These are phyloP conservation scores for Scytalidium sp. DNA, from an alignment of 2,329 filamentous ascomycete species.

Conservation along the genomic window DNA sequence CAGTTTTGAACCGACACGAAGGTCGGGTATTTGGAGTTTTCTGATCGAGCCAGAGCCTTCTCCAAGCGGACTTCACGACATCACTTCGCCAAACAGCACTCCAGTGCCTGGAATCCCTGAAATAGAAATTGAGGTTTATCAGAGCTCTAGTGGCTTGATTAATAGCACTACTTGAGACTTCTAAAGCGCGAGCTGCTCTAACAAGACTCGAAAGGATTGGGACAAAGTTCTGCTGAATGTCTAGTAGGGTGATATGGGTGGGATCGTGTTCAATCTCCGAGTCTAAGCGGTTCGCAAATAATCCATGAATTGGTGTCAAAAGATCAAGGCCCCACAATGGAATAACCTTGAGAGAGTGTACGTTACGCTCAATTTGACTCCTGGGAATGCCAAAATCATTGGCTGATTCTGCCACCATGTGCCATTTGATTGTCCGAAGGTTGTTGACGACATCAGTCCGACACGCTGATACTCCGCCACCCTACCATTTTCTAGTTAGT, in stretches of 20 bases:
- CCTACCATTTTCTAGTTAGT: slow-evolving; percentile 1
- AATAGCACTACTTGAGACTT: slow-evolving; percentile 43
- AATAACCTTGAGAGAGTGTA: slow-evolving; percentile 46
- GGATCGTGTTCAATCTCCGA: slow-evolving; percentile 45
- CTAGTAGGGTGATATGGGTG: slow-evolving; percentile 36
- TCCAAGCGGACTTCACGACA: slow-evolving; percentile 42
- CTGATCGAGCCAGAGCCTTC: slow-evolving; percentile 41
- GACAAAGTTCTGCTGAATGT: slow-evolving; percentile 51
- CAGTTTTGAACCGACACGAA: slow-evolving; percentile 38
- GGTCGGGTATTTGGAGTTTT: slow-evolving; percentile 37
- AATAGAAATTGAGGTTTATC: slow-evolving; percentile 24
- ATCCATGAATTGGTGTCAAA: slow-evolving; percentile 44
- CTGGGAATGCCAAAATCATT: slow-evolving; percentile 48
- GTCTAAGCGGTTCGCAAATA: slow-evolving; percentile 45
- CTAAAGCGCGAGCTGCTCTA: slow-evolving; percentile 43
- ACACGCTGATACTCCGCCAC: slow-evolving; percentile 47
- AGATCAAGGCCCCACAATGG: slow-evolving; percentile 49
- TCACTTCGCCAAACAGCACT: slow-evolving; percentile 43
- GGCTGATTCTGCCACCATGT: slow-evolving; percentile 49
- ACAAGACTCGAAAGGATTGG: slow-evolving; percentile 48
- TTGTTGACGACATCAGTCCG: slow-evolving; percentile 48
- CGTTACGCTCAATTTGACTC: slow-evolving; percentile 45
- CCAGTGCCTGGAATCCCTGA: slow-evolving; percentile 41
- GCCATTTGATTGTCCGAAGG: slow-evolving; percentile 43
- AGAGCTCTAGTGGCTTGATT: slow-evolving; percentile 29